These are phyloP conservation scores for Primulina tabacum DNA, from an alignment of 257 asterid genomes.

Conservation along the genomic window DNA sequence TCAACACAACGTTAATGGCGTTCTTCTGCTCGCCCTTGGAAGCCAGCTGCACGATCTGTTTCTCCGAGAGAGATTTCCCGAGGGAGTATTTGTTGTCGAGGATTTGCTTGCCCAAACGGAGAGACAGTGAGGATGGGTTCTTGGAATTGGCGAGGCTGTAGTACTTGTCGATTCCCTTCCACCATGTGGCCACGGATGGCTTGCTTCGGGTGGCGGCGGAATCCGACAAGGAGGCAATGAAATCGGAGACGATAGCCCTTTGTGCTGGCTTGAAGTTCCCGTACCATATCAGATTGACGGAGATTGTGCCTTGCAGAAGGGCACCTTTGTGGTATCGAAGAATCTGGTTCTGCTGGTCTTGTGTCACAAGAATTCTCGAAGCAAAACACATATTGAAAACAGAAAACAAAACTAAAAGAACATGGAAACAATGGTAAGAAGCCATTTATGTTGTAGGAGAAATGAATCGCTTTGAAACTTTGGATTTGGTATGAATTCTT, in stretches of 20 bases:
- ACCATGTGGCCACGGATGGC: conserved; percentile 51
- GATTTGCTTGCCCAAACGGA: conserved; percentile 35
- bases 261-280: conserved; percentile 50
- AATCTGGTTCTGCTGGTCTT: neutral
- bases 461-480: neutral
- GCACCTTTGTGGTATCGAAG: conserved; percentile 47
- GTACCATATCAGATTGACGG: conserved; percentile 45
- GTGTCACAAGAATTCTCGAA: neutral
- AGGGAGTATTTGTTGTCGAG: conserved; percentile 30
- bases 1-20: conserved; percentile 37
- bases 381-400: neutral
- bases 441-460: neutral
- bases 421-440: neutral
- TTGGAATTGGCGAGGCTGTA: conserved; percentile 40
- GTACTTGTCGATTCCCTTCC: conserved; percentile 45
- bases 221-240: conserved; percentile 36
- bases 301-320: conserved; percentile 38
- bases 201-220: conserved; percentile 22
- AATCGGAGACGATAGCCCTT: conserved; percentile 42
- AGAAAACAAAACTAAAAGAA: neutral
- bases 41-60: conserved; percentile 33
- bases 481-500: too few species aligned
- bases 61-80: conserved; percentile 38
- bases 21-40: conserved; percentile 33
- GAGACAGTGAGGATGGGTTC: conserved; percentile 30